Evolutionary conservation across 805 yeast genomes (phyloP).

Genomic region (Metschnikowia kofuensis): DNA sequence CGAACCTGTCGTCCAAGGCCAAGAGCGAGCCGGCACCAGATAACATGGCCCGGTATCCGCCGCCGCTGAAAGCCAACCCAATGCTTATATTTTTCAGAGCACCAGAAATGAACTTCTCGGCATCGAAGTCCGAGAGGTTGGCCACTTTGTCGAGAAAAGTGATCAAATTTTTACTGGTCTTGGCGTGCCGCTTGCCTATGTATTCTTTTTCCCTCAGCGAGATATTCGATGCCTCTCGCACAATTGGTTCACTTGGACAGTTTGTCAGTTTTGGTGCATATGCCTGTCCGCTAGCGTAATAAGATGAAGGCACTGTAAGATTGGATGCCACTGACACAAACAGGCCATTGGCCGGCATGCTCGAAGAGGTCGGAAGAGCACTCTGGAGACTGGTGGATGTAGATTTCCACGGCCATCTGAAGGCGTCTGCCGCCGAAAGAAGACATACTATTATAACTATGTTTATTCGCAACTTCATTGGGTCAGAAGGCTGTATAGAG

Average conservation of each 20-base stretch:
- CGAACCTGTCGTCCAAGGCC: slow-evolving; percentile 12
- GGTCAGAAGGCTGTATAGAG: no score
- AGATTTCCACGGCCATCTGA: slow-evolving; percentile 24
- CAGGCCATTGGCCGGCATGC: no score
- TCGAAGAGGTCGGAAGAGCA: slow-evolving; percentile 6
- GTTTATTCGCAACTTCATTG: background rate
- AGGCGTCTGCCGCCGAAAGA: background rate
- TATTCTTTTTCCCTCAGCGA: slow-evolving; percentile 27
- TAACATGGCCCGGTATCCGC: slow-evolving; percentile 38
- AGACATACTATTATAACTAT: background rate
- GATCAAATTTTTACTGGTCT: slow-evolving; percentile 29
- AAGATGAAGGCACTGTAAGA: background rate
- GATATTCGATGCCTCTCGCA: slow-evolving; percentile 28
- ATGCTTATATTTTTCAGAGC: slow-evolving; percentile 25
- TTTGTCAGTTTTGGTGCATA: slow-evolving; percentile 30
- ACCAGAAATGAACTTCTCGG: slow-evolving; percentile 25
- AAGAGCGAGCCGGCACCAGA: slow-evolving; percentile 17
- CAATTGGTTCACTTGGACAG: slow-evolving; percentile 28
- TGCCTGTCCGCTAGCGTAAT: slow-evolving; percentile 16
- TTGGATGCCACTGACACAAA: background rate
- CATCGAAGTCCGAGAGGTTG: slow-evolving; percentile 32
- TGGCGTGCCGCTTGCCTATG: slow-evolving; percentile 22
- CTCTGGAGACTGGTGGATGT: slow-evolving; percentile 7
- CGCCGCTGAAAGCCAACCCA: slow-evolving; percentile 36
- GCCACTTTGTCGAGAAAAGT: slow-evolving; percentile 29